Conservation (phyloP, 768 basidiomycete genomes). For the Lactifluus subvellereus region DNA sequence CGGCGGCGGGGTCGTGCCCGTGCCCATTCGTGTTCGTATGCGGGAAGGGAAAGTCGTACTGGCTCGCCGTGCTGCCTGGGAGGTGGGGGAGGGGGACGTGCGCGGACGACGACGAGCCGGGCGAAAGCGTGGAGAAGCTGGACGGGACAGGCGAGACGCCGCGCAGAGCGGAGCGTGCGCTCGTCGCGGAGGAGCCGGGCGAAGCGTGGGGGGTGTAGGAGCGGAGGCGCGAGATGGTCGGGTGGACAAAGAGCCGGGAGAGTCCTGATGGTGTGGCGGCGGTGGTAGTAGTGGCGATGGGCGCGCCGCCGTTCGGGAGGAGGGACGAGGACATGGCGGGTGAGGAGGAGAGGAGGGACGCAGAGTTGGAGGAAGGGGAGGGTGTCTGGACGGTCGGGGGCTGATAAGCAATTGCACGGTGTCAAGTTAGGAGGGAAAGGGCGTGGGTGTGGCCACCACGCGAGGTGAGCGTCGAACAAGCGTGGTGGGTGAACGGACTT, state of each 20-base stretch:
- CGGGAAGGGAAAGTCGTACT: conserved; percentile 24
- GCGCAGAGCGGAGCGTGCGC: conserved; percentile 37
- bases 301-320: conserved; percentile 25
- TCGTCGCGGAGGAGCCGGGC: conserved; percentile 39
- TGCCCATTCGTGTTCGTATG: conserved; percentile 20
- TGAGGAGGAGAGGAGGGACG: conserved; percentile 34
- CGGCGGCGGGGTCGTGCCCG: conserved; percentile 22
- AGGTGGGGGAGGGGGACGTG: conserved; percentile 33
- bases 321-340: conserved; percentile 37
- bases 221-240: conserved; percentile 73
- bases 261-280: conserved; percentile 33
- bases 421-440: no score
- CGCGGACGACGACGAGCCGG: conserved; percentile 51
- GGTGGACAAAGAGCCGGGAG: conserved; percentile 59
- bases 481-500: conserved; percentile 27
- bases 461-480: conserved; percentile 27
- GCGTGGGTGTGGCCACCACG: conserved; percentile 29
- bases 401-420: background rate
- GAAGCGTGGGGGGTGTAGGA: conserved; percentile 52
- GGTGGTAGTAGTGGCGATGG: background rate
- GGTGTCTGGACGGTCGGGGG: conserved; percentile 26
- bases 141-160: conserved; percentile 45
- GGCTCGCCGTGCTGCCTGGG: conserved; percentile 12
- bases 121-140: conserved; percentile 53
- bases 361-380: conserved; percentile 34